Evolutionary conservation across 192 early-diverging fungal species (phyloP), one percentile per base, ranked within the genome.

Genomic region (Backusella mclennaniae): DNA sequence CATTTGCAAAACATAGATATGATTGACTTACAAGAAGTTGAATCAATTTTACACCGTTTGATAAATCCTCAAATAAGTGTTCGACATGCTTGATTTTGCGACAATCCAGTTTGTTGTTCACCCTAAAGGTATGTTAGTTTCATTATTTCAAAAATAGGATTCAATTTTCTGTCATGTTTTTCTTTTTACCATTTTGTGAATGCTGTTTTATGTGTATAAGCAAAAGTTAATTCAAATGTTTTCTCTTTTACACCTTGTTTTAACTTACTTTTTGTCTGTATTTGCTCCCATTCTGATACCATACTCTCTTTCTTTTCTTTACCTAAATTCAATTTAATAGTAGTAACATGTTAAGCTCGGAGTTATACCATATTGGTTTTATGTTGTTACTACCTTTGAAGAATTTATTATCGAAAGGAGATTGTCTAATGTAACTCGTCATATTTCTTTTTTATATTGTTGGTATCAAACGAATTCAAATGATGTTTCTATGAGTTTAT

Each of bases 201-300:
- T 3, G 93, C 92, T 95, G 70, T 41, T 69, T 69, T 36, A 56
- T 19, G 1, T 23, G n/a, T 74, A 67, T 15, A 68, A 77, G 35
- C 35, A 21, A 73, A 36, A 36, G 67, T 68, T 68, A 39, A 2
- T 35, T 19, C 1, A 68, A 68, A 17, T 36, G 35, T 11, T 35
- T 38, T 35, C 7, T 1, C 36, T 38, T 4, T 35, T 68, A 6
- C 1, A 23, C n/a, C 36, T 42, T 41, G 42, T 71, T 19, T 6
- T 35, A 15, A 82, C 88, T 87, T 90, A 92, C 93, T 98, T 84
- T 98, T 98, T 83, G 94, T 92, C 82, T 98, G 97, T 36, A 96
- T 93, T 8, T 74, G 81, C 87, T 98, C 96, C 96, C 96, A 97
- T 36, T 87, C 85, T 68, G 87, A 87, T 71, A 93, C 93, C 90